Evolutionary conservation across 257 asterid species (phyloP).

Genomic region (Solanum ahanhuiri): DNA sequence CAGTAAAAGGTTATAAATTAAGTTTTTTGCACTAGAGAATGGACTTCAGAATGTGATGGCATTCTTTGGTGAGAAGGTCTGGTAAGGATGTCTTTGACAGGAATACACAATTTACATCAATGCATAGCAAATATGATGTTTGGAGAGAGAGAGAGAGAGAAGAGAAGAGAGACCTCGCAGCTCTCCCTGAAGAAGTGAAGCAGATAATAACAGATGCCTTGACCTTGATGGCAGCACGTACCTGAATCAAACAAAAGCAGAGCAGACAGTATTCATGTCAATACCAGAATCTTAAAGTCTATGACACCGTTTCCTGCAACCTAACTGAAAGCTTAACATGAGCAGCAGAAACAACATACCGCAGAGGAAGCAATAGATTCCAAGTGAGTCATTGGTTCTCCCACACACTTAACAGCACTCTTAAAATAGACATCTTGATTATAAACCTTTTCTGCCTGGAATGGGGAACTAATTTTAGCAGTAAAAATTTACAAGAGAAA

Average conservation of each 20-base stretch:
- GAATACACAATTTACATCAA: background rate
- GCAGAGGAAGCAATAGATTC: conserved; percentile 97
- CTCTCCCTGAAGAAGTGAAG: conserved; percentile 93
- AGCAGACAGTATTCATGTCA: background rate
- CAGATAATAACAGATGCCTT: conserved; percentile 93
- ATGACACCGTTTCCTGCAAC: background rate
- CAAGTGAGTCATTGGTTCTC: conserved; percentile 89
- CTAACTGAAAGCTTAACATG: background rate
- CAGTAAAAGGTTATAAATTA: background rate
- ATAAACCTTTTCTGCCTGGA: conserved; percentile 84
- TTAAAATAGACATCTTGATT: conserved; percentile 89
- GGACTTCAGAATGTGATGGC: background rate
- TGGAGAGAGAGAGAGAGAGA: background rate
- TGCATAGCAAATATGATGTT: background rate
- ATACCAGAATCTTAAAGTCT: background rate
- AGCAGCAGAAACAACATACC: conserved; percentile 19
- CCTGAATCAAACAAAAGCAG: conserved; percentile 22
- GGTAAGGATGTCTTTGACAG: background rate
- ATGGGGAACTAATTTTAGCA: background rate
- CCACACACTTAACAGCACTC: conserved; percentile 77
- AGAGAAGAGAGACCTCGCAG: conserved; percentile 54
- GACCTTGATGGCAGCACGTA: conserved; percentile 82
- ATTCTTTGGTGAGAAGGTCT: background rate
- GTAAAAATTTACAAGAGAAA: background rate
- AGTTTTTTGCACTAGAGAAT: background rate